phyloP scores from a whole-genome alignment of 495 filamentous ascomycete genomes.

The Lepraria neglecta region DNA sequence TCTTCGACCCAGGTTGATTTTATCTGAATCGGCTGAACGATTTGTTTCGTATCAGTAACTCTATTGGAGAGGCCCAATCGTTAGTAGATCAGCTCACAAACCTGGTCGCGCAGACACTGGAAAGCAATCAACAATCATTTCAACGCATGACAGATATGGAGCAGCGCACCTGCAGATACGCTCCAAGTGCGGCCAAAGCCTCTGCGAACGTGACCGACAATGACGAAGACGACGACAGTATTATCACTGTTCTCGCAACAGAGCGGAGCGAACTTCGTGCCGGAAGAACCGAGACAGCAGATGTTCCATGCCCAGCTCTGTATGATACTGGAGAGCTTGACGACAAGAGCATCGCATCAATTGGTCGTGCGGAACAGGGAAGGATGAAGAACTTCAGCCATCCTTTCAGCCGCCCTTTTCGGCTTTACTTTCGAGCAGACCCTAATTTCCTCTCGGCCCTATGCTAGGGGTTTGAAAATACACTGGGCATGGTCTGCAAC shows the following conservation, averaged over 20 bases:
- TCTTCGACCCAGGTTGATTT: not conserved
- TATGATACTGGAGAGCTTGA: not conserved
- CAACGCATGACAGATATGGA: not conserved
- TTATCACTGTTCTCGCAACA: no score
- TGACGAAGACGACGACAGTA: no score
- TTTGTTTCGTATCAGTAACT: not conserved
- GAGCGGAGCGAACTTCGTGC: no score
- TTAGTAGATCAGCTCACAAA: not conserved
- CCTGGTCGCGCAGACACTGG: not conserved
- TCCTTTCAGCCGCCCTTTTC: no score
- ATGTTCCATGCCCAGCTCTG: not conserved
- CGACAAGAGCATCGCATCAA: not conserved
- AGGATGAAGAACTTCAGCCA: not conserved
- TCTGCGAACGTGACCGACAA: no score
- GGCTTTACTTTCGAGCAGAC: slow-evolving; percentile 5
- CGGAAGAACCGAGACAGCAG: no score
- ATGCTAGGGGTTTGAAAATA: not conserved
- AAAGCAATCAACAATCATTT: not conserved
- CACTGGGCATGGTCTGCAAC: not conserved
- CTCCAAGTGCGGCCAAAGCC: not conserved
- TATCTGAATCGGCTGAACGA: not conserved
- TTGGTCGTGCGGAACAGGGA: not conserved
- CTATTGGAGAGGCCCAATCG: not conserved
- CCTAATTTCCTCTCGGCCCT: slow-evolving; percentile 1
- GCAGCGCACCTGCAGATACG: not conserved